Evolutionary conservation across 1,284 basidiomycete species (phyloP).

Genomic region (Volvariella volvacea): DNA sequence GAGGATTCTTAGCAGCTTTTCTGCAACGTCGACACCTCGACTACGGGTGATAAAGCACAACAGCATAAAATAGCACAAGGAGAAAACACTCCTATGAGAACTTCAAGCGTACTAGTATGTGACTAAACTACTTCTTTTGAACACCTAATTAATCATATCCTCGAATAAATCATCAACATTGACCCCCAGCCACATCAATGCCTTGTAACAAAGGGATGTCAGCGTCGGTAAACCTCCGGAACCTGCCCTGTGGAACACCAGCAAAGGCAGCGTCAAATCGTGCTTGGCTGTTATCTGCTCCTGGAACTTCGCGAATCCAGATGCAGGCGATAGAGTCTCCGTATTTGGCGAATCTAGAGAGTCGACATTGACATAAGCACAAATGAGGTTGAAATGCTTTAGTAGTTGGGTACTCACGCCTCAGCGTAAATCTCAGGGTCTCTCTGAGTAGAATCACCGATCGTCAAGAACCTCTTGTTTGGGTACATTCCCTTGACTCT

Average conservation of each 20-base stretch:
- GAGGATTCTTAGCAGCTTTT: too few species aligned
- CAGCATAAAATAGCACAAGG: slow-evolving; percentile 10
- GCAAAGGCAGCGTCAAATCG: slow-evolving; percentile 25
- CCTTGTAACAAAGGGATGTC: slow-evolving; percentile 20
- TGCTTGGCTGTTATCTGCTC: slow-evolving; percentile 24
- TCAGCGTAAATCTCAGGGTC: slow-evolving; percentile 33
- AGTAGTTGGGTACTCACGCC: slow-evolving; percentile 19
- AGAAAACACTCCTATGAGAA: too few species aligned
- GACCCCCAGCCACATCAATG: slow-evolving; percentile 24
- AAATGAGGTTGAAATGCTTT: not conserved
- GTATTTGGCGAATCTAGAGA: slow-evolving; percentile 25
- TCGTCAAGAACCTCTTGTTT: slow-evolving; percentile 28
- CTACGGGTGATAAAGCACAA: not conserved
- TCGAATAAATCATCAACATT: slow-evolving; percentile 17
- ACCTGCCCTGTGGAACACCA: slow-evolving; percentile 19
- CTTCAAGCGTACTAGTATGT: too few species aligned
- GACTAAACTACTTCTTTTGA: too few species aligned
- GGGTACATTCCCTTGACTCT: slow-evolving; percentile 30
- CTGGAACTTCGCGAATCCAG: slow-evolving; percentile 20
- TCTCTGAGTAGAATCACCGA: slow-evolving; percentile 34
- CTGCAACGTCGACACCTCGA: too few species aligned
- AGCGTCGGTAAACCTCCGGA: slow-evolving; percentile 20
- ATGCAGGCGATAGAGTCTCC: slow-evolving; percentile 20
- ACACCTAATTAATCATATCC: too few species aligned
- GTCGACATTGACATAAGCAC: not conserved